A percentile compares a stretch with the other conserved stretches of the same genome.
Conservation (phyloP, 139 green algal genomes). For the Spirogloea muscicola region DNA sequence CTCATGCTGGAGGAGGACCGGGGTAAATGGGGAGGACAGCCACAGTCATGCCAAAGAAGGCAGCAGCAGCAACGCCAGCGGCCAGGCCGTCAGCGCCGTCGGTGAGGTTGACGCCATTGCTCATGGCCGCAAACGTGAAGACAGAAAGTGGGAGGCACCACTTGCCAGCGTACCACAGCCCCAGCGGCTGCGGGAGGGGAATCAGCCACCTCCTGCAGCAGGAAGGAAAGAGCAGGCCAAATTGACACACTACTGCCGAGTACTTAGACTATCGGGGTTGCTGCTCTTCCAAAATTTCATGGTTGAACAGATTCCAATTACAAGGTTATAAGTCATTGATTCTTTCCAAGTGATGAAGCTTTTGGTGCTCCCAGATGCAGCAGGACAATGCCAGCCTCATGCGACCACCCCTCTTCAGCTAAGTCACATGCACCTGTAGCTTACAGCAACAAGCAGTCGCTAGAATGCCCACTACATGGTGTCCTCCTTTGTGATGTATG, state of each 20-base stretch:
- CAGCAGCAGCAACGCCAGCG: conserved; percentile 37
- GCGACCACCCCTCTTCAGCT: too few relatives aligned
- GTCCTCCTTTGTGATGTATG: neutral
- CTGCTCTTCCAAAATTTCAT: neutral
- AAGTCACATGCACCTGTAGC: too few relatives aligned
- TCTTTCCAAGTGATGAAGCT: neutral
- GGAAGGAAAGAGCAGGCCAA: too few relatives aligned
- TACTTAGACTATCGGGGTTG: too few relatives aligned
- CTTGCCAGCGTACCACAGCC: neutral
- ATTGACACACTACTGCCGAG: neutral
- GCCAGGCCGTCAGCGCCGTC: conserved; percentile 60
- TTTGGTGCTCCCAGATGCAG: too few relatives aligned
- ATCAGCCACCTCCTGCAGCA: conserved; percentile 25
- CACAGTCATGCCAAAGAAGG: conserved; percentile 36
- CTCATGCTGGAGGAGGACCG: conserved; percentile 19
- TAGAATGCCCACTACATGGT: neutral
- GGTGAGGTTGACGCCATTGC: conserved; percentile 62
- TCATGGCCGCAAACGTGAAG: conserved; percentile 47
- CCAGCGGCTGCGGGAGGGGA: conserved; percentile 4
- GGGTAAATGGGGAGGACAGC: conserved; percentile 25
- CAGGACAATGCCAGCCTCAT: too few relatives aligned
- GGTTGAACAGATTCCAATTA: neutral
- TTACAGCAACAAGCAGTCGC: too few relatives aligned
- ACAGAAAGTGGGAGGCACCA: conserved; percentile 43
- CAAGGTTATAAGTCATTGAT: neutral